phyloP scores from a whole-genome alignment of 2,329 filamentous ascomycete species.

The Hypoxylon sp. region DNA sequence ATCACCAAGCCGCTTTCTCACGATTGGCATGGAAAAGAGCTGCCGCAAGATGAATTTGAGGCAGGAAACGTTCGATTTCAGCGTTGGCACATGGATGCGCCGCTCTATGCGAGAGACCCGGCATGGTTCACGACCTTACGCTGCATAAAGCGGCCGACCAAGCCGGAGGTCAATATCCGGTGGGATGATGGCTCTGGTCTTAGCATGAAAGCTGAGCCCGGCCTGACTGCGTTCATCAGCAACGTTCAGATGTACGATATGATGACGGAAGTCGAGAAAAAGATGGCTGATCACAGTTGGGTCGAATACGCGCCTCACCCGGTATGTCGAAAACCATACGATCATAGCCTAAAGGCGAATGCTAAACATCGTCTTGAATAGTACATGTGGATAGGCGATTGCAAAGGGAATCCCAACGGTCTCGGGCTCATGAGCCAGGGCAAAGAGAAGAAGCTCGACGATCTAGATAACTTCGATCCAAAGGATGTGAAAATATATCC shows the following conservation, averaged over 20 bases:
- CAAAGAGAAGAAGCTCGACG: constrained; percentile 57
- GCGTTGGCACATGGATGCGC: constrained; percentile 65
- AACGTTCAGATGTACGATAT: constrained; percentile 60
- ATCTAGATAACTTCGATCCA: constrained; percentile 56
- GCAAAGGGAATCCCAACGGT: constrained; percentile 59
- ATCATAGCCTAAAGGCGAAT: neutral
- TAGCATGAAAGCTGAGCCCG: constrained; percentile 60
- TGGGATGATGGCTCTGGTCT: constrained; percentile 62
- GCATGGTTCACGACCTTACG: constrained; percentile 61
- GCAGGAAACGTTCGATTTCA: constrained; percentile 62
- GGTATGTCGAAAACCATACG: constrained; percentile 15
- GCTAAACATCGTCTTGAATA: constrained; percentile 16
- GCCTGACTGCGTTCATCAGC: constrained; percentile 62
- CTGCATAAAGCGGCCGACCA: constrained; percentile 57
- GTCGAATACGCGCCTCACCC: constrained; percentile 63
- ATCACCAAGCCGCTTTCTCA: constrained; percentile 54
- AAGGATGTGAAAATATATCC: constrained; percentile 60
- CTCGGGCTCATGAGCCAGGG: constrained; percentile 58
- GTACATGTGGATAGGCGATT: constrained; percentile 61
- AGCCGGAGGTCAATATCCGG: constrained; percentile 56
- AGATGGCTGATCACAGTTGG: constrained; percentile 60
- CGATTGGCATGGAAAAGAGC: constrained; percentile 57
- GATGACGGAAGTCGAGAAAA: constrained; percentile 59
- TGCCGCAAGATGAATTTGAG: constrained; percentile 56
- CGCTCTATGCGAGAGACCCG: constrained; percentile 59